phyloP scores from a whole-genome alignment of 2,329 filamentous ascomycete genomes.

The Myriosclerotinia curreyana region DNA sequence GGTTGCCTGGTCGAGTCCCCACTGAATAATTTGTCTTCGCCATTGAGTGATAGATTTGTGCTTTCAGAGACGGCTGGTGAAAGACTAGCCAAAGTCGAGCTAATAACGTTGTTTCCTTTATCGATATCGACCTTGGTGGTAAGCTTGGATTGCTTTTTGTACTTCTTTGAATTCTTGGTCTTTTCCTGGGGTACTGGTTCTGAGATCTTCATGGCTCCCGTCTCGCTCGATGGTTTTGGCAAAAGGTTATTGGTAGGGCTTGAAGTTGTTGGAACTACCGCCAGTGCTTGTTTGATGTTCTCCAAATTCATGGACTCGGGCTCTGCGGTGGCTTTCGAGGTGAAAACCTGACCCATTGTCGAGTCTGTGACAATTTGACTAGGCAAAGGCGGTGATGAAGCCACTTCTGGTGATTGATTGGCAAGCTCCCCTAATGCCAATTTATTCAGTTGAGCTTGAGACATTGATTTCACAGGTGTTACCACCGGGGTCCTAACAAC shows the following conservation, averaged over 20 bases:
- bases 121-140: neutral
- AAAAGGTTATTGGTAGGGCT: neutral
- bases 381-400: neutral
- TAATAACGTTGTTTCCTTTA: neutral
- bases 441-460: neutral
- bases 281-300: neutral
- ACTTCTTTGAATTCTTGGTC: constrained; percentile 15
- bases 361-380: neutral
- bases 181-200: constrained; percentile 11
- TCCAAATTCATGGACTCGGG: neutral
- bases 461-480: constrained; percentile 6
- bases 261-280: neutral
- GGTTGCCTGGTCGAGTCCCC: constrained; percentile 23
- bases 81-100: neutral
- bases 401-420: neutral
- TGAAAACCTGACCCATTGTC: neutral
- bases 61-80: constrained; percentile 9
- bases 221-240: neutral
- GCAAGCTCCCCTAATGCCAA: neutral
- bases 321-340: neutral
- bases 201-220: neutral
- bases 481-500: constrained; percentile 16
- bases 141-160: constrained; percentile 20
- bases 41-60: constrained; percentile 1
- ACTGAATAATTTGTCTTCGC: constrained; percentile 24